These are phyloP conservation scores for Apiospora koreana DNA, from an alignment of 2,329 filamentous ascomycete genomes.

Conservation along the genomic window DNA sequence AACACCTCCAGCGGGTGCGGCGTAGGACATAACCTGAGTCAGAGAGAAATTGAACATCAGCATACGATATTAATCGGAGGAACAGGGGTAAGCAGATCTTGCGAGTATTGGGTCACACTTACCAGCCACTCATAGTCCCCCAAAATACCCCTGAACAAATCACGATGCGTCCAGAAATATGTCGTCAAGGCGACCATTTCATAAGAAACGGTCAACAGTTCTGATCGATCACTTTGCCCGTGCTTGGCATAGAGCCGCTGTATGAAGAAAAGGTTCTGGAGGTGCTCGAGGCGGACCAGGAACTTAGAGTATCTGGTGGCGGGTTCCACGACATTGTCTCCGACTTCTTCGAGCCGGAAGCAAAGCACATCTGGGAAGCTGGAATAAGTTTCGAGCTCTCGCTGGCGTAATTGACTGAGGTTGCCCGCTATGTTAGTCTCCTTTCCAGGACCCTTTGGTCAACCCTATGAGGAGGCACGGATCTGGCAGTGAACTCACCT, in stretches of 20 bases:
- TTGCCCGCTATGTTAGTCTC: not conserved
- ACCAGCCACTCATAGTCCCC: conserved; percentile 47
- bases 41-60: not conserved
- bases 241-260: conserved; percentile 52
- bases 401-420: conserved; percentile 34
- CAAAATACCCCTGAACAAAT: conserved; percentile 39
- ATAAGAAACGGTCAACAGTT: conserved; percentile 41
- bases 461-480: not conserved
- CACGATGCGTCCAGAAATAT: conserved; percentile 47
- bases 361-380: conserved; percentile 37
- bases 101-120: conserved; percentile 17
- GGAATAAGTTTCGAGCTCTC: conserved; percentile 29
- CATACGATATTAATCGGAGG: not conserved
- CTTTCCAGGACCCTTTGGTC: no score
- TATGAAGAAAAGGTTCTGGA: conserved; percentile 57
- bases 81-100: no score
- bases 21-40: conserved; percentile 44
- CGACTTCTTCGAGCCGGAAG: conserved; percentile 36
- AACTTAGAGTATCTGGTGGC: conserved; percentile 43
- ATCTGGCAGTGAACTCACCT: conserved; percentile 13
- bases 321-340: conserved; percentile 28
- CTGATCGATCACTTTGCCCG: conserved; percentile 33
- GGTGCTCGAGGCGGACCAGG: conserved; percentile 45
- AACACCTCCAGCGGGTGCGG: conserved; percentile 45
- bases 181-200: conserved; percentile 46